These are phyloP conservation scores for Mycena sanguinolenta DNA, from an alignment of 768 basidiomycete genomes.

Conservation along the genomic window DNA sequence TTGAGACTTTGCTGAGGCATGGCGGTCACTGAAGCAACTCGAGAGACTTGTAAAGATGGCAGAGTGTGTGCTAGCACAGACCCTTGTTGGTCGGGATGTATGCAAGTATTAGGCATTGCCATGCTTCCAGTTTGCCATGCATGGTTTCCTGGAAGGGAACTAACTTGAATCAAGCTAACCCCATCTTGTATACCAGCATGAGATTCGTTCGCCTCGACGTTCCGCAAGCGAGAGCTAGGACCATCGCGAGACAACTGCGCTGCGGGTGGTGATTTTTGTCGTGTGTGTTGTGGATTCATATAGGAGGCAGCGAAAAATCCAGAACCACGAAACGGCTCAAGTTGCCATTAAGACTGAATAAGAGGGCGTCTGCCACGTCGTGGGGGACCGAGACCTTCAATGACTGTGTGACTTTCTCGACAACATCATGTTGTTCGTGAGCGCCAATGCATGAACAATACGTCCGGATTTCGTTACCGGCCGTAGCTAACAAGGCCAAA, in stretches of 20 bases:
- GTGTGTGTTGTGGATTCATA: slow-evolving; percentile 26
- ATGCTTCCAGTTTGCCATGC: slow-evolving; percentile 1
- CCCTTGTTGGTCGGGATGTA: neutral
- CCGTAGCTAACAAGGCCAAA: no score
- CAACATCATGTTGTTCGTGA: slow-evolving; percentile 23
- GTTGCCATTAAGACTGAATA: slow-evolving; percentile 1
- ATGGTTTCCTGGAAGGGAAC: slow-evolving; percentile 13
- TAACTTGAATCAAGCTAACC: slow-evolving; percentile 13
- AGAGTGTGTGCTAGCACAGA: slow-evolving; percentile 19
- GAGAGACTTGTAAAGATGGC: neutral
- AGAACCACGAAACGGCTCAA: slow-evolving; percentile 4
- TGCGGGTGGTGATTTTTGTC: neutral
- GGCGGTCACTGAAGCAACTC: neutral
- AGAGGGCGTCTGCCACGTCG: slow-evolving; percentile 25
- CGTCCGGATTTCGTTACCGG: neutral
- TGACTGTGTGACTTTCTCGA: slow-evolving; percentile 5
- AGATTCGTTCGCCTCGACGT: neutral
- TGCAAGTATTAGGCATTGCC: slow-evolving; percentile 10
- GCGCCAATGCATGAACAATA: neutral
- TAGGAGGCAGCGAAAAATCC: slow-evolving; percentile 8
- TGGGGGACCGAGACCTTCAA: slow-evolving; percentile 2
- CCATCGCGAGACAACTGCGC: neutral
- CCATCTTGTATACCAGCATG: slow-evolving; percentile 1
- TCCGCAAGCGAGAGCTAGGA: slow-evolving; percentile 2
- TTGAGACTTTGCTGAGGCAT: slow-evolving; percentile 13